These are phyloP conservation scores for Calonectria pseudoturangicola DNA, from an alignment of 2,329 filamentous ascomycete species.

Conservation along the genomic window DNA sequence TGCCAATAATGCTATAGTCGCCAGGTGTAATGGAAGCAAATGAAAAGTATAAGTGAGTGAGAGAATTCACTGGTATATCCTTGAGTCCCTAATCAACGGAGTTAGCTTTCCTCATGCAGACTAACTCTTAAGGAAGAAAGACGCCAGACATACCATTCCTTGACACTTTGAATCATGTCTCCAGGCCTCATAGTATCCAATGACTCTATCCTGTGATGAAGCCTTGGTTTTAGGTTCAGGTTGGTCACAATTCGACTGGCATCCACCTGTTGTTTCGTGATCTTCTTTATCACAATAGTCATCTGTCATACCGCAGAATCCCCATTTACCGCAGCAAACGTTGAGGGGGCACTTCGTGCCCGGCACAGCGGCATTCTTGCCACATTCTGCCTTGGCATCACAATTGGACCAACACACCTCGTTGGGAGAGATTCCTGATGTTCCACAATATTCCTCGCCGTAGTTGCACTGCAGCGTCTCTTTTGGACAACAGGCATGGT, in stretches of 20 bases:
- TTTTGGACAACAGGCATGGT: background rate
- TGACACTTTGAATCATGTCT: slow-evolving; percentile 1
- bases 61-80: background rate
- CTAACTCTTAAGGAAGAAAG: background rate
- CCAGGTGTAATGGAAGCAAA: background rate
- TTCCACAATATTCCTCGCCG: background rate
- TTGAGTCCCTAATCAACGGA: background rate
- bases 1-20: background rate
- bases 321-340: slow-evolving; percentile 53
- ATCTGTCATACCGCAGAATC: slow-evolving; percentile 24
- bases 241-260: slow-evolving; percentile 46
- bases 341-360: slow-evolving; percentile 59
- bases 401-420: slow-evolving; percentile 9
- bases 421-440: background rate
- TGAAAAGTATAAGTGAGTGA: background rate
- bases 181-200: slow-evolving; percentile 61
- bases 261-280: slow-evolving; percentile 3
- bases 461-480: background rate
- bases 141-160: background rate
- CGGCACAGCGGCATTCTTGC: slow-evolving; percentile 44
- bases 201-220: slow-evolving; percentile 48
- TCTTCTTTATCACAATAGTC: slow-evolving; percentile 28
- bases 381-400: slow-evolving; percentile 23
- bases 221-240: slow-evolving; percentile 22
- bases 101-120: background rate